phyloP scores from a whole-genome alignment of 176 grass and related monocot species.

The Avena insularis region DNA sequence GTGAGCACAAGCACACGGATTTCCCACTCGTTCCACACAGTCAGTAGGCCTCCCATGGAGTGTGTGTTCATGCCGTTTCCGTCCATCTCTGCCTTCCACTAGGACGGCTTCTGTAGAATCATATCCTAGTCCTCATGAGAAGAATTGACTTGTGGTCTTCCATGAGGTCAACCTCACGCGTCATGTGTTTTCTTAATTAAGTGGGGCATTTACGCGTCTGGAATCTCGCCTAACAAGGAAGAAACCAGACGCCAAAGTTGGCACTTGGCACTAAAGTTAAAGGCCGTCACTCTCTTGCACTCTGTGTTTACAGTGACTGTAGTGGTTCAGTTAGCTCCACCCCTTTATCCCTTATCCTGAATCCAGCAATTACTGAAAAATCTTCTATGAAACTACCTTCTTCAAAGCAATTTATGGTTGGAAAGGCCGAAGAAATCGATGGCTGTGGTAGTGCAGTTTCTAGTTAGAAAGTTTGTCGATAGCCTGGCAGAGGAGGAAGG shows the following conservation, averaged over 20 bases:
- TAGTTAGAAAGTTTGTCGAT: conserved; percentile 51
- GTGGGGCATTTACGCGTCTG: neutral
- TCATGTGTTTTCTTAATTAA: neutral
- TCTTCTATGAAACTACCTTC: neutral
- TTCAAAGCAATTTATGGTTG: neutral
- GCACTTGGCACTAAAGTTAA: neutral
- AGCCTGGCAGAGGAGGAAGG: conserved; percentile 28
- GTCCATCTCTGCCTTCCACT: conserved; percentile 12
- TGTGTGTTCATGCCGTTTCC: neutral
- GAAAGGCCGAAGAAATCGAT: conserved; percentile 15
- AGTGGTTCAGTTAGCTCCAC: neutral
- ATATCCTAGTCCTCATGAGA: neutral
- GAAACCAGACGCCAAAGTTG: conserved; percentile 7
- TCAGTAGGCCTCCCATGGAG: neutral
- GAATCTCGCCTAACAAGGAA: neutral
- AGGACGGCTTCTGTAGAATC: neutral
- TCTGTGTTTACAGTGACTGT: neutral
- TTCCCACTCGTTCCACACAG: conserved; percentile 48
- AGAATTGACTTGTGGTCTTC: neutral
- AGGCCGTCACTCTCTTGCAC: neutral
- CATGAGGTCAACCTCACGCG: neutral
- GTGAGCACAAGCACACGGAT: conserved; percentile 53
- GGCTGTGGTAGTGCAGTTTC: conserved; percentile 50
- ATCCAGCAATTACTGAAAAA: neutral
- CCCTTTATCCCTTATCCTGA: neutral